A percentile compares a stretch with the other conserved stretches of the same genome.
phyloP scores from a whole-genome alignment of 257 asterid genomes.

The Primulina eburnea region DNA sequence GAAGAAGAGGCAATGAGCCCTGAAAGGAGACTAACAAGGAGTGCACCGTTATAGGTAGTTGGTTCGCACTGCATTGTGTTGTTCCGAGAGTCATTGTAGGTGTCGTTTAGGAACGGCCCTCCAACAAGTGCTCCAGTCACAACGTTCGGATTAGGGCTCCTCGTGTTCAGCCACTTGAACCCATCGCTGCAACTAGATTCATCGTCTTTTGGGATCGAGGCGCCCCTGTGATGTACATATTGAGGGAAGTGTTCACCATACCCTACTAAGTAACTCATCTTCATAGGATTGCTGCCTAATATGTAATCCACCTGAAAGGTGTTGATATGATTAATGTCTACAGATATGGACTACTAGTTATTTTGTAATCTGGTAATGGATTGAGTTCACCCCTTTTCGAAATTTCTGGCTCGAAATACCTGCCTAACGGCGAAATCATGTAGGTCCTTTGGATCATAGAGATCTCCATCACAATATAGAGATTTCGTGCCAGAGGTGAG shows the following conservation, averaged over 20 bases:
- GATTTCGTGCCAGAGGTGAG: constrained; percentile 41
- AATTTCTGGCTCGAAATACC: constrained; percentile 21
- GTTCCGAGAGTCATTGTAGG: constrained; percentile 44
- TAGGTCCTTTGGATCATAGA: constrained; percentile 38
- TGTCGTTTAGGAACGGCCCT: constrained; percentile 55
- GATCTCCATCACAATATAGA: constrained; percentile 46
- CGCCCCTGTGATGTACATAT: constrained; percentile 59
- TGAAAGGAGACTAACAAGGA: constrained; percentile 51
- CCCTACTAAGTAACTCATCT: constrained; percentile 56
- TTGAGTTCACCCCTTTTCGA: no score
- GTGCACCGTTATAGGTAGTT: constrained; percentile 53
- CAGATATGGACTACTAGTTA: neutral
- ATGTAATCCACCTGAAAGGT: constrained; percentile 43
- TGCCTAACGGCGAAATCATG: constrained; percentile 49
- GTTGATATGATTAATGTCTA: neutral
- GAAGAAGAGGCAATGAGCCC: constrained; percentile 46
- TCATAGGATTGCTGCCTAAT: constrained; percentile 43
- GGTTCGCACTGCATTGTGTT: constrained; percentile 49
- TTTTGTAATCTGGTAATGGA: no score
- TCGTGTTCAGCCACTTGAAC: constrained; percentile 52
- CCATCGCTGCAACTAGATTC: constrained; percentile 56
- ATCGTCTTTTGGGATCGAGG: constrained; percentile 49
- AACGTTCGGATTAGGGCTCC: constrained; percentile 46
- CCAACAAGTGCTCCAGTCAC: constrained; percentile 67
- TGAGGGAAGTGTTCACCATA: constrained; percentile 49